Base-by-base conservation (phyloP, 2,329 filamentous ascomycete genomes). In the Monosporascus sp. region DNA sequence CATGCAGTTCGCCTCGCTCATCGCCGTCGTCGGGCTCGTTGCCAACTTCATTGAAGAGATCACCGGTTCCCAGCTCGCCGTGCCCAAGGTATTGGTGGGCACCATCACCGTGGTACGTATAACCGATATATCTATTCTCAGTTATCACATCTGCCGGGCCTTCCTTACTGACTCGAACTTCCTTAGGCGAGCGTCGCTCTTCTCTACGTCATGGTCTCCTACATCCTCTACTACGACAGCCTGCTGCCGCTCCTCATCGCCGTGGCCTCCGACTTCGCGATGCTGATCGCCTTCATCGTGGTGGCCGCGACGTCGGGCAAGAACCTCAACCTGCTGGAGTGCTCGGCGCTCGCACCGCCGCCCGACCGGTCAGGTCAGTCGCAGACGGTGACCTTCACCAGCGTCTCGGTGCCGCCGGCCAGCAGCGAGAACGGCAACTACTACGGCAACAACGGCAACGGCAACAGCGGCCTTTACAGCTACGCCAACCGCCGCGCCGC, bases 1-100 rank as follows among this genome's bases (percentile, higher is more conserved):
- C 54, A 78, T 92, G 60, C 86, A 95, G 68, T 78, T 83, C 55
- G 72, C 88, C 58, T 83, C 82, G 26, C 86, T 96, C 66, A 77
- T 94, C 54, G 77, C 85, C 54, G 84, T 94, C 60, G 87, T 96
- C 59, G 90, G 91, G 46, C 82, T 96, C 69, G 85, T 85, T 1
- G 83, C 87, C 64, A 91, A 92, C 71, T 95, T 96, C 71, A 86
- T 96, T 64, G 79, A 85, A 24, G 80, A 89, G 62, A 91, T 95
- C 68, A 82, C 90, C 45, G 74, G 77, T 44, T 80, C 78, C 22
- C 79, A 85, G 58, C 80, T 86, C 52, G 77, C 81, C 31, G 84
- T 88, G 0, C 89, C 91, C 0, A 76, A 82, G 50, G 84, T 91
- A 47, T 77, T 97, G 22, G 81, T 96, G 31, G 90, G 85, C 31